These are phyloP conservation scores for Syzygium syzygioides DNA, from an alignment of 441 rosid species.

Conservation along the genomic window DNA sequence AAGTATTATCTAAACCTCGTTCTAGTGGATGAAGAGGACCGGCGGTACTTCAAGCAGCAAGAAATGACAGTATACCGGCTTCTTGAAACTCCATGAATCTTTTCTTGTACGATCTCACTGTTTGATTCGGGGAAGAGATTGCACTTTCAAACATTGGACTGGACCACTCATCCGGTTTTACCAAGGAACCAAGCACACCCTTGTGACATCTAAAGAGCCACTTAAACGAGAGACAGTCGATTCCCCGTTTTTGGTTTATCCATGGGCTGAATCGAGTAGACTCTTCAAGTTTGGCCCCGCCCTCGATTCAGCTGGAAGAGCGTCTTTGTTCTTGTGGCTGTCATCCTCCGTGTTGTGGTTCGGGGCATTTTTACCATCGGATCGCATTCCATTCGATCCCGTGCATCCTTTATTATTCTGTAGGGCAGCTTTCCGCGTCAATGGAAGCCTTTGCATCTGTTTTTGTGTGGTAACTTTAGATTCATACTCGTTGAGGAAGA, in stretches of 20 bases:
- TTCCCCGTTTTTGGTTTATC: background rate
- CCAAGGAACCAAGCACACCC: background rate
- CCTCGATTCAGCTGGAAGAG: background rate
- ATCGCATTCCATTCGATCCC: background rate
- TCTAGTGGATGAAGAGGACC: constrained; percentile 37
- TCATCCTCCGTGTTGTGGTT: background rate
- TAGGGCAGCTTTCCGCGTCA: background rate
- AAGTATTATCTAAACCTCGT: constrained; percentile 37
- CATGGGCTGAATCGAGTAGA: background rate
- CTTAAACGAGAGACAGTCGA: background rate
- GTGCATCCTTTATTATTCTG: background rate
- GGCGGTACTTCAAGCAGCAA: constrained; percentile 40
- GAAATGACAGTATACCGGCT: constrained; percentile 33
- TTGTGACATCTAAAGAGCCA: background rate
- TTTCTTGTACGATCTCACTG: background rate
- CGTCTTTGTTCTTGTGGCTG: background rate
- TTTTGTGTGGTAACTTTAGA: background rate
- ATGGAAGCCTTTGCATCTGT: background rate
- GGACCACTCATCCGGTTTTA: background rate
- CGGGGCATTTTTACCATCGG: background rate
- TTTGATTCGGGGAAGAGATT: background rate
- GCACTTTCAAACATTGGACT: background rate
- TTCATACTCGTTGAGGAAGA: background rate
- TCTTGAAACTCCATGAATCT: constrained; percentile 13
- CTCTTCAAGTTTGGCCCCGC: background rate